phyloP scores from a whole-genome alignment of 2,329 filamentous ascomycete genomes.

The Fusarium sp. region DNA sequence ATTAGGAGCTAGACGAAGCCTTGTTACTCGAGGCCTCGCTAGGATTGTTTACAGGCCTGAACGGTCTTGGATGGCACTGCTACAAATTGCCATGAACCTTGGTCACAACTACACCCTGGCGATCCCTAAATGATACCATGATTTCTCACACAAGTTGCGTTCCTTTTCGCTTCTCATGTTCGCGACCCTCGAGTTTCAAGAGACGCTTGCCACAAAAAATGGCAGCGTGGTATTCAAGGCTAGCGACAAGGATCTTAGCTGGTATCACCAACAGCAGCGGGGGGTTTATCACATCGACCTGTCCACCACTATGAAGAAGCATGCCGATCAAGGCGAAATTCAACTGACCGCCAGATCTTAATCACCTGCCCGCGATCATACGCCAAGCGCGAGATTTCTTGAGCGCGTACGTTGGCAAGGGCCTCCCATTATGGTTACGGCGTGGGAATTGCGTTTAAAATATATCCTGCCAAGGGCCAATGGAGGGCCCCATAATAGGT shows the following conservation, averaged over 20 bases:
- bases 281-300: constrained; percentile 39
- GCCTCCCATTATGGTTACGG: constrained; percentile 16
- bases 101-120: constrained; percentile 25
- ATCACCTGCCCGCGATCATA: constrained; percentile 32
- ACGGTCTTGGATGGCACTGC: constrained; percentile 12
- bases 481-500: constrained; percentile 41
- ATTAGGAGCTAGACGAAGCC: constrained; percentile 3
- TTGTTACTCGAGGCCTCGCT: constrained; percentile 6
- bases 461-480: constrained; percentile 30
- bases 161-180: constrained; percentile 31
- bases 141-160: constrained; percentile 28
- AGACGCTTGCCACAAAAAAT: constrained; percentile 29
- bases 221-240: constrained; percentile 31
- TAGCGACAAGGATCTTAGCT: constrained; percentile 32
- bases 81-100: constrained; percentile 19
- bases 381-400: constrained; percentile 25
- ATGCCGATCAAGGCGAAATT: constrained; percentile 24
- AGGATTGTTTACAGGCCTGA: constrained; percentile 12
- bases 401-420: constrained; percentile 21
- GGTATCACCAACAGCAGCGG: constrained; percentile 44
- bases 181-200: constrained; percentile 32
- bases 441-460: constrained; percentile 19
- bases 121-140: constrained; percentile 36
- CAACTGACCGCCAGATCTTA: constrained; percentile 36
- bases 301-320: constrained; percentile 35